Evolutionary conservation across 495 filamentous ascomycete genomes (phyloP).

Genomic region (Neurospora sp.): DNA sequence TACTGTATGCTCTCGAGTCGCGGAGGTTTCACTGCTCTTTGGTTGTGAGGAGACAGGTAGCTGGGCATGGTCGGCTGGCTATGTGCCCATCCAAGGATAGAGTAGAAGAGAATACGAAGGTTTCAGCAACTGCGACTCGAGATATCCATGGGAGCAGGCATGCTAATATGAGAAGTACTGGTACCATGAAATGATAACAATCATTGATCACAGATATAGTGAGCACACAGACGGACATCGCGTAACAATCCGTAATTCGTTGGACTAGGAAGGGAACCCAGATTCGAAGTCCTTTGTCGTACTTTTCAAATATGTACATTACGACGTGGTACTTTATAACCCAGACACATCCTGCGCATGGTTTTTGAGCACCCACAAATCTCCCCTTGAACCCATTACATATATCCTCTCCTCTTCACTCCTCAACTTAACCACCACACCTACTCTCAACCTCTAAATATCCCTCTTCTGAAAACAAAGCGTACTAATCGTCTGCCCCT

Average conservation of each 20-base stretch:
- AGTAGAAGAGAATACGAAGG: not conserved
- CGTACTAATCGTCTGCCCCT: conserved; percentile 76
- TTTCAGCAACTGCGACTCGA: not conserved
- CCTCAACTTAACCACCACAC: not conserved
- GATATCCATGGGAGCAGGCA: not conserved
- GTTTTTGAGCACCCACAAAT: not conserved
- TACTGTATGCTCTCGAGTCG: not conserved
- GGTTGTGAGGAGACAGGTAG: not conserved
- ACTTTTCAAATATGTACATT: not conserved
- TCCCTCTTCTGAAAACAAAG: conserved; percentile 55
- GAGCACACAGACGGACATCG: not conserved
- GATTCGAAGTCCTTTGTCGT: not conserved
- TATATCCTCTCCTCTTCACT: not conserved
- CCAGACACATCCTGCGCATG: not conserved
- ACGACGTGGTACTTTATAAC: not conserved
- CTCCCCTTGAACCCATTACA: not conserved
- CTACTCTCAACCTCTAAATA: not conserved
- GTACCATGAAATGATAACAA: not conserved
- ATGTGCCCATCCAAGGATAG: not conserved
- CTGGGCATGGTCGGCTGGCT: not conserved
- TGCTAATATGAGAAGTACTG: not conserved
- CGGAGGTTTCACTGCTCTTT: not conserved
- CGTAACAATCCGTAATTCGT: not conserved
- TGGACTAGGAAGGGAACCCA: not conserved
- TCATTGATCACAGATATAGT: not conserved